phyloP scores from a whole-genome alignment of 352 stramenopile species.

The Phytophthora foliorum region DNA sequence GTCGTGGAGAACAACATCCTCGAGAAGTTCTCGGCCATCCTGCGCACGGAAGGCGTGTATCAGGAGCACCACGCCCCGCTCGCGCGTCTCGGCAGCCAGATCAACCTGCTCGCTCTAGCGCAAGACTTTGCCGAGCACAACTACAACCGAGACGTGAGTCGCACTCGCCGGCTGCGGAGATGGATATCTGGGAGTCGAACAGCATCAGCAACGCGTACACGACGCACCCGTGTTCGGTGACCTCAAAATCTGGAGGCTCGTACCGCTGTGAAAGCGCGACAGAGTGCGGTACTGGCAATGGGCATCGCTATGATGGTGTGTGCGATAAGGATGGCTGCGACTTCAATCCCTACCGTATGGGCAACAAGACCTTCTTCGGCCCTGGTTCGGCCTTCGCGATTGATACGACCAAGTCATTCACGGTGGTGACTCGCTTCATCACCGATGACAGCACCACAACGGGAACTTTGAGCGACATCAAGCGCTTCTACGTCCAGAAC shows the following conservation, averaged over 20 bases:
- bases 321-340: constrained; percentile 41
- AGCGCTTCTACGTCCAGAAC: constrained; percentile 31
- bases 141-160: constrained; percentile 34
- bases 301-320: constrained; percentile 18
- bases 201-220: constrained; percentile 51
- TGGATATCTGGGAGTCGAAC: constrained; percentile 72
- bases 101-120: constrained; percentile 53
- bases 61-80: constrained; percentile 61
- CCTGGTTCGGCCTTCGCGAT: constrained; percentile 25
- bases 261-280: constrained; percentile 30
- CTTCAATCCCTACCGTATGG: constrained; percentile 43
- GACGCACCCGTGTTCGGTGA: constrained; percentile 45
- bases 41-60: constrained; percentile 71
- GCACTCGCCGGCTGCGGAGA: constrained; percentile 41
- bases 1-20: constrained; percentile 71
- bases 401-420: constrained; percentile 35
- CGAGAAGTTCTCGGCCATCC: constrained; percentile 66
- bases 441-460: constrained; percentile 30
- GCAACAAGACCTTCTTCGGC: constrained; percentile 39
- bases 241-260: constrained; percentile 23
- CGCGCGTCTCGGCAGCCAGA: constrained; percentile 63
- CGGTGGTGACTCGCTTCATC: constrained; percentile 39
- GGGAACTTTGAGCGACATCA: constrained; percentile 26
- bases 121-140: constrained; percentile 32
- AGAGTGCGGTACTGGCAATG: constrained; percentile 17